Percentiles rank a stretch among this genome's conserved stretches.
phyloP scores from a whole-genome alignment of 163 green algal species.

The Scenedesmus sp. region DNA sequence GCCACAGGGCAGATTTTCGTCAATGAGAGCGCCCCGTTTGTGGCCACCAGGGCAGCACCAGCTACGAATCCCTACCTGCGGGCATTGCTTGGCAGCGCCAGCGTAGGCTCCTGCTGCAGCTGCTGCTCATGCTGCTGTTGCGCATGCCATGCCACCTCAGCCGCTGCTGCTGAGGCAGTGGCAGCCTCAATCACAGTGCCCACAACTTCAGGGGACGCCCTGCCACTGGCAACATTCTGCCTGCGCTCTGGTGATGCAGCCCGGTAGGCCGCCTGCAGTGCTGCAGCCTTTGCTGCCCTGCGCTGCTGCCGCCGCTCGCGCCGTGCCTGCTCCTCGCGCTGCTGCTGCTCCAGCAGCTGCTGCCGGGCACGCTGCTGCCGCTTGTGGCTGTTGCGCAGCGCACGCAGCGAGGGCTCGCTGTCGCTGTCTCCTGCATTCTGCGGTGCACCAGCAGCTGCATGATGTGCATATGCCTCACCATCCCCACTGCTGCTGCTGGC shows the following conservation, averaged over 20 bases:
- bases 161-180: conserved; percentile 32
- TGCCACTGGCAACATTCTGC: neutral
- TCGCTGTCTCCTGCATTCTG: neutral
- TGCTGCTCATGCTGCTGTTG: neutral
- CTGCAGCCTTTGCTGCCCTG: neutral
- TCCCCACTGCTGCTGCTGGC: conserved; percentile 1
- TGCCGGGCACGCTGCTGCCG: conserved; percentile 29
- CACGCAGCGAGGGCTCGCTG: conserved; percentile 10
- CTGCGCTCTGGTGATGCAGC: conserved; percentile 24
- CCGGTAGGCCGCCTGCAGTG: neutral
- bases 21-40: no score
- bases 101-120: neutral
- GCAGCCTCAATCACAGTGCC: conserved; percentile 27
- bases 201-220: conserved; percentile 30
- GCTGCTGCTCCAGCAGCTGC: conserved; percentile 26
- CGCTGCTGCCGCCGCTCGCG: neutral
- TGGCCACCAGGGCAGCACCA: neutral
- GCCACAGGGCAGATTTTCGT: no score
- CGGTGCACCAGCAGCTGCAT: neutral
- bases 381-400: conserved; percentile 26
- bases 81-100: neutral
- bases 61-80: neutral
- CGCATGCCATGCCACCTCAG: conserved; percentile 15
- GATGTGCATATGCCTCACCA: neutral
- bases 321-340: neutral